Conservation (phyloP, 257 asterid genomes). For the Jasminum sambac region DNA sequence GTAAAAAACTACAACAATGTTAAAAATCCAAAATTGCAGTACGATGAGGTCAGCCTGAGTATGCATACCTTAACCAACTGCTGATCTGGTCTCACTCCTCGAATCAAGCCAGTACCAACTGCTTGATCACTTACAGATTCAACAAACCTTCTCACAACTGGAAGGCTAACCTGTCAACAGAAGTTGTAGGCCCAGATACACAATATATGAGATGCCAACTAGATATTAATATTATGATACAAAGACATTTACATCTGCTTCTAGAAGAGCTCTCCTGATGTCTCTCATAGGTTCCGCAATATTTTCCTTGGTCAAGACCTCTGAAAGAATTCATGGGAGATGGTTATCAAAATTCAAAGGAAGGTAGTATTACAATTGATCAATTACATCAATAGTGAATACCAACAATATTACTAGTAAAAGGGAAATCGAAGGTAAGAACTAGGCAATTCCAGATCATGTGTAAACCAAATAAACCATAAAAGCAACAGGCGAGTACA, state of each 20-base stretch:
- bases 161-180: slow-evolving; percentile 86
- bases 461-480: slow-evolving; percentile 1
- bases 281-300: slow-evolving; percentile 96
- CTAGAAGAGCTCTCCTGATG: slow-evolving; percentile 91
- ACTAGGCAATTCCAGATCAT: neutral
- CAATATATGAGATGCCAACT: slow-evolving; percentile 4
- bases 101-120: slow-evolving; percentile 86
- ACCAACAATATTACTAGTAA: neutral
- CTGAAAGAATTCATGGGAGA: slow-evolving; percentile 35
- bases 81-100: slow-evolving; percentile 94
- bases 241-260: slow-evolving; percentile 77
- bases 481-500: neutral
- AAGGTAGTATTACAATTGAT: too few relatives aligned
- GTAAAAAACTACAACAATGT: slow-evolving; percentile 14
- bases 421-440: neutral
- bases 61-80: slow-evolving; percentile 87
- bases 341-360: neutral
- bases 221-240: slow-evolving; percentile 13
- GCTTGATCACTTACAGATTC: slow-evolving; percentile 90
- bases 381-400: neutral
- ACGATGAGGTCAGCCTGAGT: neutral
- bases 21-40: slow-evolving; percentile 7
- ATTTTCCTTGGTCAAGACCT: slow-evolving; percentile 92
- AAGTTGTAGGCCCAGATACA: slow-evolving; percentile 1
- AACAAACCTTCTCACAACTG: slow-evolving; percentile 95